Evolutionary conservation across 139 green algal genomes (phyloP).

Genomic region (Chlorokybus atmophyticus): DNA sequence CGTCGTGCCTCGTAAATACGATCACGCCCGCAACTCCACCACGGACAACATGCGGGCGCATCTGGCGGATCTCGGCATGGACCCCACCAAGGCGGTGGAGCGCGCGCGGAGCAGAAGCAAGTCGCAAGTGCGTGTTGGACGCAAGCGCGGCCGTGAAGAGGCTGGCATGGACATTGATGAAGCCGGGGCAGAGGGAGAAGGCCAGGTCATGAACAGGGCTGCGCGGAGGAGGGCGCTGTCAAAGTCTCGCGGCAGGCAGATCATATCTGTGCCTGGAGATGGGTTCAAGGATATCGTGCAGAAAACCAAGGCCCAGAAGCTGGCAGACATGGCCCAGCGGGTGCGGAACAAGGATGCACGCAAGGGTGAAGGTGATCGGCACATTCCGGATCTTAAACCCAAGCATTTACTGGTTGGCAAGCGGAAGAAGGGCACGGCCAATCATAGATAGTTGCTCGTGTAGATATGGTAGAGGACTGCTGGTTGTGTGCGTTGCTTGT

Average conservation of each 20-base stretch:
- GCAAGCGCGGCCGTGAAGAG: constrained; percentile 36
- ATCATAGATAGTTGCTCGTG: neutral
- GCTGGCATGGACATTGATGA: constrained; percentile 41
- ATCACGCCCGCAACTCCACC: constrained; percentile 30
- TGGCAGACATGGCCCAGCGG: constrained; percentile 65
- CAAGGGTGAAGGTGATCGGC: constrained; percentile 44
- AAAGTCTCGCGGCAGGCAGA: constrained; percentile 18
- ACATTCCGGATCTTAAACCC: constrained; percentile 76
- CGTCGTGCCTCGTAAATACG: constrained; percentile 53
- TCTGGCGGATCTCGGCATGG: constrained; percentile 70
- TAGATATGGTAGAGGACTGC: constrained; percentile 2
- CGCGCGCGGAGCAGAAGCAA: constrained; percentile 37
- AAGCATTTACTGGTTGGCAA: constrained; percentile 96
- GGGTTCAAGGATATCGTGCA: constrained; percentile 67
- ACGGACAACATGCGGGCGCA: constrained; percentile 33
- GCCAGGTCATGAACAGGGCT: constrained; percentile 34
- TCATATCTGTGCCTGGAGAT: constrained; percentile 15
- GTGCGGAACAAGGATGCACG: constrained; percentile 33
- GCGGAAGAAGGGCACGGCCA: constrained; percentile 39
- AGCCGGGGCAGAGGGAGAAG: constrained; percentile 11
- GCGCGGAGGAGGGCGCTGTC: constrained; percentile 53
- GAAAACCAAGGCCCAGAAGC: constrained; percentile 76
- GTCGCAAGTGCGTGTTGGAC: constrained; percentile 49
- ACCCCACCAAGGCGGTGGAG: constrained; percentile 59
- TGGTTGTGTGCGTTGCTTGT: neutral